phyloP scores from a whole-genome alignment of 2,329 filamentous ascomycete genomes.

The Exophiala calicioides region DNA sequence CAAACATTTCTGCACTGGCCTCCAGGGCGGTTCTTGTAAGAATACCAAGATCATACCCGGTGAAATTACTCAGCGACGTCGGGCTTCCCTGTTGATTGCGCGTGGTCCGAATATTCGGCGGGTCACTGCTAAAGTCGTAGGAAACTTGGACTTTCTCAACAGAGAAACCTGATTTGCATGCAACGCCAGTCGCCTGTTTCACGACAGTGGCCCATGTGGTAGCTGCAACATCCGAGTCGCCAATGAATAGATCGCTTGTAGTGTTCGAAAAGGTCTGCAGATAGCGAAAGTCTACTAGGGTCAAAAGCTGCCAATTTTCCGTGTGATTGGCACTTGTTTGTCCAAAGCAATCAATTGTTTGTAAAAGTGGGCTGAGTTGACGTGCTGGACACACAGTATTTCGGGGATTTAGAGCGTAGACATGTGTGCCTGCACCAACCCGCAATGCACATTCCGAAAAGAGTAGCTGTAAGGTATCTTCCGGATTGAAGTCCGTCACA shows the following conservation, averaged over 20 bases:
- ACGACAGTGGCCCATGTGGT: constrained; percentile 5
- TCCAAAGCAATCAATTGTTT: constrained; percentile 12
- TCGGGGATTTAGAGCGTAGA: constrained; percentile 18
- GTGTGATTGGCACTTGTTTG: background rate
- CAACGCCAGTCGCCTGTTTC: background rate
- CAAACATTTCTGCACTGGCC: constrained; percentile 20
- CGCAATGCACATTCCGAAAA: constrained; percentile 9
- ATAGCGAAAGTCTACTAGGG: constrained; percentile 14
- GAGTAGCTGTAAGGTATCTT: constrained; percentile 7
- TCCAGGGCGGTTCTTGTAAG: constrained; percentile 8
- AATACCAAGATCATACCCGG: constrained; percentile 8
- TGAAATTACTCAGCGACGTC: constrained; percentile 2
- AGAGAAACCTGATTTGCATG: constrained; percentile 2
- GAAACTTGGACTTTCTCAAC: constrained; percentile 3
- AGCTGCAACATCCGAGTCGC: background rate
- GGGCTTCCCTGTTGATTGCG: background rate
- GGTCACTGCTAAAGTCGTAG: constrained; percentile 1
- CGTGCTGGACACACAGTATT: constrained; percentile 11
- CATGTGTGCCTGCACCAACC: constrained; percentile 1
- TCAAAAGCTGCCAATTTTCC: constrained; percentile 22
- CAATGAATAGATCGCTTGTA: background rate
- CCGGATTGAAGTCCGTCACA: constrained; percentile 12
- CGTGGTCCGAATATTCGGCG: background rate
- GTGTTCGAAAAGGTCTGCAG: constrained; percentile 6
- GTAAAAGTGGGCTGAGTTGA: constrained; percentile 20